These are phyloP conservation scores for Fusarium dlaminii DNA, from an alignment of 2,329 filamentous ascomycete genomes.

Conservation along the genomic window DNA sequence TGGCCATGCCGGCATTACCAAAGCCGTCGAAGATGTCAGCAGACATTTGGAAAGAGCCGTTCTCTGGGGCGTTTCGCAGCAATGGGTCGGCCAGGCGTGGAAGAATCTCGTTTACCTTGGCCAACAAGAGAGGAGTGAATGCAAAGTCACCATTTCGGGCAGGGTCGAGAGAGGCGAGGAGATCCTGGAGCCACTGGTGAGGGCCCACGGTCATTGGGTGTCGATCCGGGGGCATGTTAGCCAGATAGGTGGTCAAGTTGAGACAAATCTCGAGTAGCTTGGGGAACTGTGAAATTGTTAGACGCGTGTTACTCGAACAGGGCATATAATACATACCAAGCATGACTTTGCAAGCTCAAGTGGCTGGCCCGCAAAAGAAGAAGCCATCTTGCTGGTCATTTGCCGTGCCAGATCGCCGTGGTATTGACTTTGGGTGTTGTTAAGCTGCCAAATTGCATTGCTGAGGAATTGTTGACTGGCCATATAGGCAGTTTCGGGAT, in stretches of 20 bases:
- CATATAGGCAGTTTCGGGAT: constrained; percentile 63
- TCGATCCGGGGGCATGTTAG: constrained; percentile 67
- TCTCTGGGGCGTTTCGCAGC: constrained; percentile 68
- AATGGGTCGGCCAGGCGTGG: constrained; percentile 69
- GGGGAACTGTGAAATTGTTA: constrained; percentile 65
- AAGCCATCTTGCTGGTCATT: constrained; percentile 70
- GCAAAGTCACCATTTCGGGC: constrained; percentile 80
- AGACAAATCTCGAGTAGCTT: constrained; percentile 82
- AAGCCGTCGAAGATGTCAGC: constrained; percentile 74
- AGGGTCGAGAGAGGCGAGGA: constrained; percentile 73
- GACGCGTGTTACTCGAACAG: neutral
- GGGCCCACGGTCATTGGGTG: constrained; percentile 73
- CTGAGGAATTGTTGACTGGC: constrained; percentile 73
- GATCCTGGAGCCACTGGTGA: constrained; percentile 76
- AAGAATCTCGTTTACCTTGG: constrained; percentile 78
- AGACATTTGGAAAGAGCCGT: constrained; percentile 51
- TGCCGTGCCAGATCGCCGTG: neutral
- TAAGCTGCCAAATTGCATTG: constrained; percentile 71
- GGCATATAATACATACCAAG: constrained; percentile 62
- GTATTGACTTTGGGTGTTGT: constrained; percentile 43
- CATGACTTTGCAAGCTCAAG: constrained; percentile 81
- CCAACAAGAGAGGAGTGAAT: constrained; percentile 79
- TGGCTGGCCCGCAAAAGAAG: constrained; percentile 75
- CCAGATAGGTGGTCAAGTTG: constrained; percentile 77
- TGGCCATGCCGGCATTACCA: constrained; percentile 69